phyloP scores from a whole-genome alignment of 2,329 filamentous ascomycete species.

The Neopestalotiopsis sp. region DNA sequence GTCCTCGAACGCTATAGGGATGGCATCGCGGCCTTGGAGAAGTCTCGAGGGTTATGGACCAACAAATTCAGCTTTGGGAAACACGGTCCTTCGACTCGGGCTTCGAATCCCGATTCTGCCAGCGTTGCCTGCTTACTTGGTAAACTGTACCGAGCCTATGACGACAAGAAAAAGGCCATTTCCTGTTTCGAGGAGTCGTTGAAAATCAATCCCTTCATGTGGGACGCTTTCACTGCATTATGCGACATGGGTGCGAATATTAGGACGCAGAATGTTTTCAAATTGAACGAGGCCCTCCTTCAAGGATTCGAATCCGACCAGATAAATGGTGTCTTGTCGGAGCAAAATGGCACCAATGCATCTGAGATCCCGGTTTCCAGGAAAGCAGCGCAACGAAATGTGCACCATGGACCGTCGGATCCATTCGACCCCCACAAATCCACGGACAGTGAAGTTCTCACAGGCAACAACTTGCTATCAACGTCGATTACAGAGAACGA shows the following conservation, averaged over 20 bases:
- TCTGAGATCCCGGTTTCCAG: conserved; percentile 44
- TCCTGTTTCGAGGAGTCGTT: conserved; percentile 87
- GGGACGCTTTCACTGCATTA: conserved; percentile 91
- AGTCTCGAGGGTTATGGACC: conserved; percentile 76
- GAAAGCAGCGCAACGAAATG: conserved; percentile 45
- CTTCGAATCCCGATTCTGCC: conserved; percentile 81
- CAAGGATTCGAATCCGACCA: conserved; percentile 51
- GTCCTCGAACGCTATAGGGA: conserved; percentile 79
- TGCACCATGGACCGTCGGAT: conserved; percentile 47
- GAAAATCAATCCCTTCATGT: conserved; percentile 93
- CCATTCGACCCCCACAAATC: conserved; percentile 57
- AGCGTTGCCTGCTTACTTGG: conserved; percentile 84
- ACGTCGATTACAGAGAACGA: conserved; percentile 55
- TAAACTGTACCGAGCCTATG: conserved; percentile 83
- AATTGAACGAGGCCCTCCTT: conserved; percentile 63
- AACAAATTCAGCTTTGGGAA: conserved; percentile 80
- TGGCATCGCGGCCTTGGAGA: conserved; percentile 84
- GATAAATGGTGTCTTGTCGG: conserved; percentile 35
- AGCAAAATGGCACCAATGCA: conserved; percentile 43
- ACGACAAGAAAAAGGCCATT: conserved; percentile 83
- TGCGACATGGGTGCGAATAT: conserved; percentile 87
- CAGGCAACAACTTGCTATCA: conserved; percentile 46
- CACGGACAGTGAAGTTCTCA: conserved; percentile 41
- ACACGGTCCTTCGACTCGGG: conserved; percentile 78
- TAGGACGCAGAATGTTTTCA: conserved; percentile 86